phyloP scores from a whole-genome alignment of 148 eudicot genomes.

The Cornus suecica region DNA sequence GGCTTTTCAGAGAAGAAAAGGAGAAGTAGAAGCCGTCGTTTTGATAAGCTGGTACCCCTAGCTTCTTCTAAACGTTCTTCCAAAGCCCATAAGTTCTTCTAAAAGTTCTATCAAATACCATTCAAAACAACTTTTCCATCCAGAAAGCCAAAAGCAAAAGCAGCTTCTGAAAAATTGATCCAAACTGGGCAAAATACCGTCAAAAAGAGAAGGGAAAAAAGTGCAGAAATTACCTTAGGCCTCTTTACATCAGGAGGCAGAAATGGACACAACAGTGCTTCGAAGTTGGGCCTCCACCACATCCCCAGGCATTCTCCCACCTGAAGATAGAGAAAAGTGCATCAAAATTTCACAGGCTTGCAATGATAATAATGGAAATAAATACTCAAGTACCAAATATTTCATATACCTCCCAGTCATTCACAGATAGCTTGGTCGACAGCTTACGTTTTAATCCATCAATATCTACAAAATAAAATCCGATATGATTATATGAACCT shows the following conservation, averaged over 20 bases:
- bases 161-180: too few relatives aligned
- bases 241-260: slow-evolving; percentile 53
- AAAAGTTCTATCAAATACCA: too few relatives aligned
- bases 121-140: neutral
- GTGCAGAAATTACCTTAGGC: slow-evolving; percentile 49
- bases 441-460: slow-evolving; percentile 69
- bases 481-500: neutral
- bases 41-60: too few relatives aligned
- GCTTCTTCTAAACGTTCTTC: too few relatives aligned
- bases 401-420: slow-evolving; percentile 59
- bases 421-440: slow-evolving; percentile 50
- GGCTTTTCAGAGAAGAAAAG: too few relatives aligned
- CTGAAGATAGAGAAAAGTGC: slow-evolving; percentile 27
- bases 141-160: too few relatives aligned
- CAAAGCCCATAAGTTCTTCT: too few relatives aligned
- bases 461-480: slow-evolving; percentile 32
- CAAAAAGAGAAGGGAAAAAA: too few relatives aligned
- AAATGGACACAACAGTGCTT: slow-evolving; percentile 50
- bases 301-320: slow-evolving; percentile 73
- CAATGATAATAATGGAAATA: neutral
- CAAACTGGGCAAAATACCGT: neutral
- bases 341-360: neutral
- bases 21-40: too few relatives aligned
- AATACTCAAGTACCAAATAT: neutral
- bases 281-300: slow-evolving; percentile 77